Evolutionary conservation across 148 eudicot genomes (phyloP), one percentile per base, ranked within the genome.

Genomic region (Rhododendron ovatum): DNA sequence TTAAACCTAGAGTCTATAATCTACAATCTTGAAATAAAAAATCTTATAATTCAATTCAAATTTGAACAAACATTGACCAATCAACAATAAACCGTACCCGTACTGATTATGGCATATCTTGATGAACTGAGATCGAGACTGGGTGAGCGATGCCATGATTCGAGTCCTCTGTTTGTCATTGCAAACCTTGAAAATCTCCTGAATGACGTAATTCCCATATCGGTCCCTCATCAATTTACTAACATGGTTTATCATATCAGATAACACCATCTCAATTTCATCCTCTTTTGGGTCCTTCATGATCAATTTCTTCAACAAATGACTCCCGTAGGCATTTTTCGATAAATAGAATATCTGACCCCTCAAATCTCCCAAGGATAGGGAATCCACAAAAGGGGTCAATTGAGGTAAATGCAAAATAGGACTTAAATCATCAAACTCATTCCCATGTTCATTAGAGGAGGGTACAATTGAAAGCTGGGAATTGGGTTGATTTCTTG

Each of bases 221-320:
- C 82, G 93, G 80, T 87, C 86, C 41, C 80, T 87, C 89, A 91
- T 90, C 28, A 91, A 79, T 57, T 91, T 90, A 26, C 45, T 83
- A 2, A 85, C 30, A 41, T 28, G 59, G 17, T 81, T 83, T 18
- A 91, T 37, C 73, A 90, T 77, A 81, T 90, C 90, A 0, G 76
- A 57, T 7, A 91, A 18, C 2, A 88, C 81, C 82, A 85, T 43
- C 48, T 88, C 87, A 63, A 90, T 82, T 37, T 90, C 90, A 7
- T 69, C 86, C 80, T 76, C 80, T 26, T 30, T 86, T 51, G 89
- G 87, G 39, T 63, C 45, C 26, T 41, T 41, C 45, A 41, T 41
- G 45, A 87, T 90, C 13, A 91, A 48, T 28, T 87, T 88, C 2
- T 35, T 51, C 86, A 91, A 57, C 17, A 88, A 13, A 22, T 71